phyloP scores from a whole-genome alignment of 2,329 filamentous ascomycete species.

The Penicillium capsulatum region DNA sequence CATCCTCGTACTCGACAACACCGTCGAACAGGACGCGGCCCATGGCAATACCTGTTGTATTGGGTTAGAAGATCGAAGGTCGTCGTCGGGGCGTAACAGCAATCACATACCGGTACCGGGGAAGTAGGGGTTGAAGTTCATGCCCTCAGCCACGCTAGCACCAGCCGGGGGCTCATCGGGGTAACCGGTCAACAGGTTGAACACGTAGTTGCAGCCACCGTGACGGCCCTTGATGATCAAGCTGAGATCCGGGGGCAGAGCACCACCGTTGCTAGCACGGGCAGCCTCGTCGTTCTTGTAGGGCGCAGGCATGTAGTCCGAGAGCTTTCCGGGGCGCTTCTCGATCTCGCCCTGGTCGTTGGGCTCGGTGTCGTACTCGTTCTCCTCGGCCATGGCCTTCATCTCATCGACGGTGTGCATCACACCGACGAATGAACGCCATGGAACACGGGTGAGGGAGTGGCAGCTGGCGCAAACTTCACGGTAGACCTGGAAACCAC shows the following conservation, averaged over 20 bases:
- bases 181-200: conserved; percentile 93
- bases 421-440: conserved; percentile 83
- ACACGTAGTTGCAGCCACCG: conserved; percentile 98
- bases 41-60: conserved; percentile 72
- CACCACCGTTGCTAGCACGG: conserved; percentile 96
- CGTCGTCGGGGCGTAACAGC: conserved; percentile 1
- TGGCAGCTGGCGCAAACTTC: conserved; percentile 98
- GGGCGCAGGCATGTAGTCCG: conserved; percentile 88
- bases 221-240: conserved; percentile 97
- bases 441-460: conserved; percentile 90
- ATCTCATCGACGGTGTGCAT: conserved; percentile 96
- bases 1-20: conserved; percentile 96
- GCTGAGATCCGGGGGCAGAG: conserved; percentile 92
- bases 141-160: conserved; percentile 74
- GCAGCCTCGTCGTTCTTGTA: conserved; percentile 99
- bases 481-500: conserved; percentile 98
- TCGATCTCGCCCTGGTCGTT: conserved; percentile 97
- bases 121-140: conserved; percentile 99
- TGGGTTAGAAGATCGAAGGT: conserved; percentile 18
- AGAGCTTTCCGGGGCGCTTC: conserved; percentile 97
- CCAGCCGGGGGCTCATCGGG: conserved; percentile 93
- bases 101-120: conserved; percentile 71
- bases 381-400: conserved; percentile 94
- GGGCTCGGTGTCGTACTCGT: conserved; percentile 97
- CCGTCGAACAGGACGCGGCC: conserved; percentile 97